A percentile compares a stretch with the other conserved stretches of the same genome.
Evolutionary conservation across 331 rosid genomes (phyloP).

Genomic region (Telfairia occidentalis): DNA sequence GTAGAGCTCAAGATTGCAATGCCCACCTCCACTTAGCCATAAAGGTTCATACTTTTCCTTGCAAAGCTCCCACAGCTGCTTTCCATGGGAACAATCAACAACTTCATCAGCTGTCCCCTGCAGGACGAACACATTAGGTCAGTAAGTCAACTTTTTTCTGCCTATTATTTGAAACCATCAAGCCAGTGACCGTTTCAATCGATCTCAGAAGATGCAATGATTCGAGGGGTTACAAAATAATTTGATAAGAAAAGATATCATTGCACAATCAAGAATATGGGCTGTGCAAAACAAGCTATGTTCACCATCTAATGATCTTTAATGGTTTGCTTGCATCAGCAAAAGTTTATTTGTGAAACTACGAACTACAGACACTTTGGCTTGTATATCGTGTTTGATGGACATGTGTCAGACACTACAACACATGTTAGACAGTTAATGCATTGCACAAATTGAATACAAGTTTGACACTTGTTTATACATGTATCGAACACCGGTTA

Average conservation of each 20-base stretch:
- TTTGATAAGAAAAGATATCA: neutral
- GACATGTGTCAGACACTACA: neutral
- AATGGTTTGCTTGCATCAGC: neutral
- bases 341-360: neutral
- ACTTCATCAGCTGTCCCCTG: constrained; percentile 97
- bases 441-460: neutral
- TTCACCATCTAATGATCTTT: neutral
- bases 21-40: constrained; percentile 94
- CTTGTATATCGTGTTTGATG: neutral
- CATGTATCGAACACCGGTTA: neutral
- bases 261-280: neutral
- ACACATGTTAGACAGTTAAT: neutral
- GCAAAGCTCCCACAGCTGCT: constrained; percentile 84
- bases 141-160: neutral
- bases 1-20: constrained; percentile 85
- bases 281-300: neutral
- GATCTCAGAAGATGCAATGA: neutral
- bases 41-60: constrained; percentile 82
- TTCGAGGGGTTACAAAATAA: neutral
- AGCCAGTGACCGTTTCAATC: neutral
- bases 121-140: neutral
- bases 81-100: constrained; percentile 82
- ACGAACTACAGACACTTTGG: neutral
- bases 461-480: neutral
- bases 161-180: constrained; percentile 4